Evolutionary conservation across 352 stramenopile genomes (phyloP), one percentile per base, ranked within the genome.

Genomic region (Phytophthora constricta): DNA sequence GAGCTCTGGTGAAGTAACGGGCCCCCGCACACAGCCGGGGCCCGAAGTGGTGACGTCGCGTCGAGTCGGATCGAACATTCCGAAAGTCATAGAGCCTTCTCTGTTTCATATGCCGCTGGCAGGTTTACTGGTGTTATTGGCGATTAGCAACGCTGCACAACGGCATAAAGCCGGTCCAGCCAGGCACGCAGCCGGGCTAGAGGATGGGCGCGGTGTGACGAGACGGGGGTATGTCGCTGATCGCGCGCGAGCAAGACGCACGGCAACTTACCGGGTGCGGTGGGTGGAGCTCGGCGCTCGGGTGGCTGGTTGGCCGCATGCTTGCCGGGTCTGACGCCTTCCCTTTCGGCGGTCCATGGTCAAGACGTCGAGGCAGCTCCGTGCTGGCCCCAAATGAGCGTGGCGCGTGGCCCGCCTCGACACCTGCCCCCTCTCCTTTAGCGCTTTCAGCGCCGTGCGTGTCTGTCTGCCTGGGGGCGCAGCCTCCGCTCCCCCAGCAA

Each of bases 341-440:
- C n/a, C n/a, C n/a, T n/a, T n/a, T n/a, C n/a, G n/a, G n/a, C n/a
- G n/a, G n/a, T n/a, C n/a, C n/a, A n/a, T 23, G 2, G 45, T 34
- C 45, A 47, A 28, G 11, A 22, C 43, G 54, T 25, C 31, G 39
- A n/a, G 10, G 19, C 19, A 27, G 13, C 27, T 17, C 13, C 9
- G 28, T n/a, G 45, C 56, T 54, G 56, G 56, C 14, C 28, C 28
- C 20, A 54, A 63, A 48, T 56, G 56, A 63, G 43, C 56, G 23
- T 27, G 42, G 28, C 19, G 43, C 27, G 54, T 47, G 41, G 13
- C 13, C n/a, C n/a, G n/a, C n/a, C n/a, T n/a, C n/a, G n/a, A n/a
- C n/a, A n/a, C n/a, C n/a, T n/a, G n/a, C n/a, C 31, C 31, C 31
- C 31, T 37, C 31, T 7, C 31, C 31, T 37, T 37, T 37, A 37